Evolutionary conservation across 345 rosid species (phyloP).

Genomic region (Lepidium sativum): DNA sequence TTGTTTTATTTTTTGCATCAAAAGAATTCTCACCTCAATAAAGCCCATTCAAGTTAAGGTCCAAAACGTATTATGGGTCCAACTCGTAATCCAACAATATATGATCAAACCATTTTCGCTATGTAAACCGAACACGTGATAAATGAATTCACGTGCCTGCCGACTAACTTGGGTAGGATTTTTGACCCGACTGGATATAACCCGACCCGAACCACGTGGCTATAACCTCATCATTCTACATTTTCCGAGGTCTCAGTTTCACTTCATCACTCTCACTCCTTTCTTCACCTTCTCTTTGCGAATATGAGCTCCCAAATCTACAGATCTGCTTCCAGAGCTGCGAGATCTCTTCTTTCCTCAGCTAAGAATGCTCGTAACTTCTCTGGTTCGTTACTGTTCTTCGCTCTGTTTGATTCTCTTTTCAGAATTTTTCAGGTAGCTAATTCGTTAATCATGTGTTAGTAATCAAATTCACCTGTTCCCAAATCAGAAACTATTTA

Average conservation of each 20-base stretch:
- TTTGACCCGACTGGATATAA: background rate
- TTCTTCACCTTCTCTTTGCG: background rate
- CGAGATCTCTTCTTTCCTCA: conserved; percentile 67
- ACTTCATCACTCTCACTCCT: conserved; percentile 14
- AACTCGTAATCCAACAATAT: no score
- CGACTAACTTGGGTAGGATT: conserved; percentile 13
- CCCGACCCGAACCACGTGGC: conserved; percentile 11
- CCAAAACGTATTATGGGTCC: no score
- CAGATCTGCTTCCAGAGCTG: conserved; percentile 78
- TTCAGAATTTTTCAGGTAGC: background rate
- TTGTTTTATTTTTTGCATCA: no score
- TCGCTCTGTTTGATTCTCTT: background rate
- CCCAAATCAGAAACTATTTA: no score
- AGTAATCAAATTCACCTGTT: background rate
- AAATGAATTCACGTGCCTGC: background rate
- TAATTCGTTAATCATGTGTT: background rate
- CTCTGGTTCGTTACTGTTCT: conserved; percentile 35
- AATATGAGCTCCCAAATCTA: conserved; percentile 64
- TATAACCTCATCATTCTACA: conserved; percentile 12
- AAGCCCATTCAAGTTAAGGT: no score
- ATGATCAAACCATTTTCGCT: no score
- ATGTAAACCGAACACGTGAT: background rate
- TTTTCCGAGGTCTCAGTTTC: conserved; percentile 6
- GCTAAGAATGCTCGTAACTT: conserved; percentile 53
- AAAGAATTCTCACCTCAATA: no score